Conservation (phyloP, 139 green algal species). For the Volvox africanus region DNA sequence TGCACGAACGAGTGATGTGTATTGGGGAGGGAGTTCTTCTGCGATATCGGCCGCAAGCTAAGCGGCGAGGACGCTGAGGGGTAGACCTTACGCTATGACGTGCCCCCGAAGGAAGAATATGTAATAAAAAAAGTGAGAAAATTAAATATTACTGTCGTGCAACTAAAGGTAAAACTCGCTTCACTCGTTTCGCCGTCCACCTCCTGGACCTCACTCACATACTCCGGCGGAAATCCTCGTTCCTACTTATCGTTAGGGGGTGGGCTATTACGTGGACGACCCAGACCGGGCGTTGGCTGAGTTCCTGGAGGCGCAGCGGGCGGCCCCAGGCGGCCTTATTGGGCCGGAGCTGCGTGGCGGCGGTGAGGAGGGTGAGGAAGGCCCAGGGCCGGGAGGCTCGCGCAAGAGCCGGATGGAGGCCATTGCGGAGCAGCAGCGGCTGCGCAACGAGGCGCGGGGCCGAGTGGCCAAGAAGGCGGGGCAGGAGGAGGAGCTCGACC, state of each 20-base stretch:
- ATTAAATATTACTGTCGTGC: no score
- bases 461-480: neutral
- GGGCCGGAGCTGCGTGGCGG: neutral
- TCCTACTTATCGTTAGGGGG: neutral
- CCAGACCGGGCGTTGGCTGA: neutral
- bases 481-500: conserved; percentile 70
- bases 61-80: no score
- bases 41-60: no score
- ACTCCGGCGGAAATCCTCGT: no score
- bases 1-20: no score
- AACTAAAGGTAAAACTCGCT: no score
- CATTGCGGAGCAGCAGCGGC: conserved; percentile 51
- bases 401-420: conserved; percentile 49
- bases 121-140: no score
- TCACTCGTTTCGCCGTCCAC: no score
- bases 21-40: no score
- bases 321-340: neutral
- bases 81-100: no score
- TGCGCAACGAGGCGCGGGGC: conserved; percentile 48
- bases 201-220: neutral
- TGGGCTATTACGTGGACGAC: conserved; percentile 61
- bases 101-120: no score
- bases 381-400: neutral
- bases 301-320: neutral
- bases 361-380: neutral